Evolutionary conservation across 1,284 basidiomycete genomes (phyloP), one percentile per base, ranked within the genome.

Genomic region (Rhizopogon parksii): DNA sequence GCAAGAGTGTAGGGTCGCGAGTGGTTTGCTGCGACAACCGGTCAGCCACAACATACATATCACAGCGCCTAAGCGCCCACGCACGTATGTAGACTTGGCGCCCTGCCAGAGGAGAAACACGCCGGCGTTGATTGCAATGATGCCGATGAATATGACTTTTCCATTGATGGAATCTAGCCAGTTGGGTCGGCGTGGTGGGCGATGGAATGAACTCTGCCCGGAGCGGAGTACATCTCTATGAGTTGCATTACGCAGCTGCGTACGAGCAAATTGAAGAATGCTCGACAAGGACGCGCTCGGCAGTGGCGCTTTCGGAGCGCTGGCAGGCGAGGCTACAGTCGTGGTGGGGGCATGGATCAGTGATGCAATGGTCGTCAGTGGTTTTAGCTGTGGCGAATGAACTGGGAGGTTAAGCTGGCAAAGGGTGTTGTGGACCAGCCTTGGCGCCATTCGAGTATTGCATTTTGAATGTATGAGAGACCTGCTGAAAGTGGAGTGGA

Each of bases 1-100:
- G 52, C 52, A 77, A 69, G 3, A 80, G 61, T 4, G 73, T 67
- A 0, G 74, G 62, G 60, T 91, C 80, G 8, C 68, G 69, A 15
- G 61, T 64, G 24, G 59, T 64, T 56, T 65, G 59, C 59, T 57
- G 50, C 24, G 36, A 40, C 0, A 4, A 3, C 15, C 4, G 36
- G n/a, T 47, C 36, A 45, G 50, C 49, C 4, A 54, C 53, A 39
- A 1, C n/a, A 30, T 12, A 1, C 27, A 36, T 7, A 46, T 38
- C 36, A 11, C 17, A 9, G 46, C 0, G 30, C 6, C 7, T 50
- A 5, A 37, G 2, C 36, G 21, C 21, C 21, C 21, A 68, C 77
- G 55, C 47, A 79, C 77, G 12, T 65, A 65, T 49, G 64, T 64
- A 35, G 62, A 56, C 36, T 48, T 59, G 24, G 75, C 73, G 11